These are phyloP conservation scores for Microbotryomycetes sp. DNA, from an alignment of 1,284 basidiomycete species.

Conservation along the genomic window DNA sequence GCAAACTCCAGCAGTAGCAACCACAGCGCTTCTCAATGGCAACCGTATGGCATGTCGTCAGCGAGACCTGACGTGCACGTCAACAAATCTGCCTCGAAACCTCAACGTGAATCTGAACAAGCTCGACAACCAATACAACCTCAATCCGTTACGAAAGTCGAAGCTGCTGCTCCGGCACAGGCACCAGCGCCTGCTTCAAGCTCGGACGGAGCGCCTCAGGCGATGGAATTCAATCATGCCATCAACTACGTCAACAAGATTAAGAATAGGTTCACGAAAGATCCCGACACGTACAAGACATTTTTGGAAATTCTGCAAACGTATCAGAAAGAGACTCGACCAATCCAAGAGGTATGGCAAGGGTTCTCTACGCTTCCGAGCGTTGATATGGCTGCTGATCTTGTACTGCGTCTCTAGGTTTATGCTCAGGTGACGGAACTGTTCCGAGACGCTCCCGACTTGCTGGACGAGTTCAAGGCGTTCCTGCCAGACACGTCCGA, in stretches of 20 bases:
- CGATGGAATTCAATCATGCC: slow-evolving; percentile 90
- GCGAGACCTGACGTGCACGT: no score
- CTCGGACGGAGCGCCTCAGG: slow-evolving; percentile 3
- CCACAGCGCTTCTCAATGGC: neutral
- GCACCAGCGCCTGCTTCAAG: slow-evolving; percentile 1
- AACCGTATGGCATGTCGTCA: neutral
- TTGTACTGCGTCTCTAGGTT: slow-evolving; percentile 57
- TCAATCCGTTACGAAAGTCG: neutral
- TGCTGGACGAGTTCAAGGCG: slow-evolving; percentile 91
- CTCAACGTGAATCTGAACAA: no score
- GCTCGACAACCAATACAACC: no score
- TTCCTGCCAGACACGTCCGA: slow-evolving; percentile 69
- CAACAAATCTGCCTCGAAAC: no score
- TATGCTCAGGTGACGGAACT: slow-evolving; percentile 86
- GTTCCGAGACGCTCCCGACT: slow-evolving; percentile 87
- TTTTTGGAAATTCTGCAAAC: slow-evolving; percentile 96
- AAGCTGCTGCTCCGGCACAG: slow-evolving; percentile 13
- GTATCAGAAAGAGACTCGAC: slow-evolving; percentile 89
- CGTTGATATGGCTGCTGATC: neutral
- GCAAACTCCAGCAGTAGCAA: no score
- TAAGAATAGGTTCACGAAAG: slow-evolving; percentile 82
- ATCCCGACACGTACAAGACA: slow-evolving; percentile 92
- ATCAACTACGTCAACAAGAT: slow-evolving; percentile 99
- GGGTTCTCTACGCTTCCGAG: neutral
- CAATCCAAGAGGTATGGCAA: slow-evolving; percentile 72